A percentile compares a stretch with the other conserved stretches of the same genome.
Evolutionary conservation across 495 filamentous ascomycete species (phyloP).

Genomic region (Penicillium bovifimosum): DNA sequence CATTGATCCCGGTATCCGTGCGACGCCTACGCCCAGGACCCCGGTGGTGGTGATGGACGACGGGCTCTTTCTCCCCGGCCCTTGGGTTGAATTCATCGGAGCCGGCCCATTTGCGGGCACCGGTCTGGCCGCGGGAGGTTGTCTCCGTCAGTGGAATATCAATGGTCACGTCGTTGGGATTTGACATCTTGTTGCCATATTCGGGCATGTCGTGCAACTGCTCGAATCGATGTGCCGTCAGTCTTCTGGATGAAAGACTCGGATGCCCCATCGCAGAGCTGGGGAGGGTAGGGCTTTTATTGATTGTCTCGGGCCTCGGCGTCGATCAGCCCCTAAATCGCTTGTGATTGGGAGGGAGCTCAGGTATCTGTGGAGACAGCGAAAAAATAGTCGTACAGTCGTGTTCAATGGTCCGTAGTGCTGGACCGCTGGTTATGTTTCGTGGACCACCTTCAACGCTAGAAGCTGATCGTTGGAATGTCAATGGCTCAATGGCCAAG

Average conservation of each 20-base stretch:
- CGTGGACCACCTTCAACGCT: constrained; percentile 2
- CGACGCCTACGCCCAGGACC: constrained; percentile 44
- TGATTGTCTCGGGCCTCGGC: no score
- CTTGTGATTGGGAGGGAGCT: not conserved
- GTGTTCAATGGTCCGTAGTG: not conserved
- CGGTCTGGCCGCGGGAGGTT: constrained; percentile 39
- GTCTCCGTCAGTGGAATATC: constrained; percentile 50
- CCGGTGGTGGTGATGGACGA: constrained; percentile 46
- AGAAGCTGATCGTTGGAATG: constrained; percentile 9
- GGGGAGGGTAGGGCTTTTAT: constrained; percentile 1
- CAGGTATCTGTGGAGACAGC: constrained; percentile 1
- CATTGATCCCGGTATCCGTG: constrained; percentile 38
- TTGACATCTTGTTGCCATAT: constrained; percentile 31
- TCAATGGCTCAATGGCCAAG: constrained; percentile 6
- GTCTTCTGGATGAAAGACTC: constrained; percentile 34
- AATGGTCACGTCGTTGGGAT: constrained; percentile 53
- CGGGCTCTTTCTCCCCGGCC: constrained; percentile 41
- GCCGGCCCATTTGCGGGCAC: constrained; percentile 34
- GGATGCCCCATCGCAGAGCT: constrained; percentile 28
- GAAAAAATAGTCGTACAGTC: not conserved
- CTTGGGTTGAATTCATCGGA: constrained; percentile 5
- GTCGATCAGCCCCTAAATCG: not conserved
- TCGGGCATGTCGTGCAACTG: constrained; percentile 38
- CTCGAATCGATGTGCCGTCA: constrained; percentile 42
- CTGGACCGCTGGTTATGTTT: no score